phyloP scores from a whole-genome alignment of 768 basidiomycete species.

The Steccherinum ochraceum region DNA sequence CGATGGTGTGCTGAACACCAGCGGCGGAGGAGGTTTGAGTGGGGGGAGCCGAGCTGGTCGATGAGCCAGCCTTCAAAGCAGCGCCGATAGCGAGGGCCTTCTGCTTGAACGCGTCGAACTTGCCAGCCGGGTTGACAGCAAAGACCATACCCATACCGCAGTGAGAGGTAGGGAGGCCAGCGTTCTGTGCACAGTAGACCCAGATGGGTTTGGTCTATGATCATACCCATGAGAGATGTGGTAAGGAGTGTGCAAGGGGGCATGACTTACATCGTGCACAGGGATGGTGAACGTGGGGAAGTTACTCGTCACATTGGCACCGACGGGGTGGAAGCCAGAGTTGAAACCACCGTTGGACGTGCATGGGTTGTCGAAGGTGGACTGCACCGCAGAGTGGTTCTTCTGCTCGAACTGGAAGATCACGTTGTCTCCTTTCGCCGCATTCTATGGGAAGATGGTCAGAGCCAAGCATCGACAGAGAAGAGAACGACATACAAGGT shows the following conservation, averaged over 20 bases:
- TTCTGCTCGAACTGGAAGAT: constrained; percentile 30
- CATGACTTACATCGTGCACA: constrained; percentile 17
- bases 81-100: neutral
- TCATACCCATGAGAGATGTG: neutral
- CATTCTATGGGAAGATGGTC: constrained; percentile 5
- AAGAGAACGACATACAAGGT: neutral
- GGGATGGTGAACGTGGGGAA: constrained; percentile 15
- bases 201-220: constrained; percentile 16
- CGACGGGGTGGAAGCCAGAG: constrained; percentile 25
- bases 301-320: constrained; percentile 1
- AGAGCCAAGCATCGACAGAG: neutral
- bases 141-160: constrained; percentile 24
- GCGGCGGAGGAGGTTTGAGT: no score
- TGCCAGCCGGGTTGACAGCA: constrained; percentile 18
- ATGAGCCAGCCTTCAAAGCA: neutral
- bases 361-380: constrained; percentile 24
- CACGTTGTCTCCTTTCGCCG: constrained; percentile 24
- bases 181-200: constrained; percentile 19
- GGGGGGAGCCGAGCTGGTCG: no score
- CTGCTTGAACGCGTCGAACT: neutral
- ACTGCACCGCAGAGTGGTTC: constrained; percentile 26
- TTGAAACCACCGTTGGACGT: constrained; percentile 23
- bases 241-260: neutral
- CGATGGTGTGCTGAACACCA: neutral
- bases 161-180: constrained; percentile 7